Base-by-base conservation (phyloP, 1,139 yeast genomes). In the Blastobotrys indianensis region DNA sequence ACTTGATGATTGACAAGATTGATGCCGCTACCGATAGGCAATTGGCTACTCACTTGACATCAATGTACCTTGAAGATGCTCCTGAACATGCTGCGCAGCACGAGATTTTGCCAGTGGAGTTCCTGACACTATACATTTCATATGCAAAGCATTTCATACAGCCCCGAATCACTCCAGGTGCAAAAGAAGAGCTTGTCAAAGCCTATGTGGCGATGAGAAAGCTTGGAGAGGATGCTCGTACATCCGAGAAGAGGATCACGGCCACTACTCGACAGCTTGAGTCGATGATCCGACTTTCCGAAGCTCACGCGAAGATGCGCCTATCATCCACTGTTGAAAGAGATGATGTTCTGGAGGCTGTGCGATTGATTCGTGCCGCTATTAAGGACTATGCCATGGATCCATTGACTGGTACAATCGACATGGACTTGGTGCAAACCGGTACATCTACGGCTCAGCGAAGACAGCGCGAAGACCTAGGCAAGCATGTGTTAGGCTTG, bases 191-290 rank as follows among this genome's bases (percentile, higher is more conserved):
- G 64, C 75, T 92, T 46, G 97, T 92, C n/a, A 76, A 80, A 55
- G 80, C 87, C 0, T 92, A 94, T 62, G 97, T 92, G 38, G 94
- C 80, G 32, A 90, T 92, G 96, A 76, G 99, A 59, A 85, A 84
- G 62, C 69, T 88, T 54, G 98, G 98, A 42, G 97, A 92, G 61
- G 97, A 90, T 62, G 77, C 85, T 10, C 74, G 96, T 52, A 73
- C 90, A 1, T 74, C 88, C 5, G 97, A 92, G 56, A 85, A 84
- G 68, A 75, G 99, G 58, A 86, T 92, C 55, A 92, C 99, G 1
- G 99, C 99, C 4, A 92, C 99, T 1, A 92, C 99, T 1, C 79
- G 99, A 68, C 98, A 94, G 64, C 72, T 92, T 50, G 98, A 92
- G 66, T 84, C 94, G 50, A 87, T 92, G 95, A 88, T 90, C 57